A percentile compares a stretch with the other conserved stretches of the same genome.
Evolutionary conservation across 257 asterid species (phyloP).

Genomic region (Coffea canephora): DNA sequence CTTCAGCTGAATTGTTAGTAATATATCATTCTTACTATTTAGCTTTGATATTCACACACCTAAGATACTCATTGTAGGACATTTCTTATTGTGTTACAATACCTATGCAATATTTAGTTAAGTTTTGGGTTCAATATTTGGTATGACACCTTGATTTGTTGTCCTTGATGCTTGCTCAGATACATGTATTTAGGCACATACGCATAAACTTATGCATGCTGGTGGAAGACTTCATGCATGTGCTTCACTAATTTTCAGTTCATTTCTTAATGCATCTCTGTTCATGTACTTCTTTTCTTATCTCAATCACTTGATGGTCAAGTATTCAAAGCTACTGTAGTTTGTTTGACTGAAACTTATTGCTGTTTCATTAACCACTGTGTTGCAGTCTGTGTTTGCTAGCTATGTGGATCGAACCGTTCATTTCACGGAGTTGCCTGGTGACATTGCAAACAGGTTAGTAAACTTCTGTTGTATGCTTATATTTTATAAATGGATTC

Average conservation of each 20-base stretch:
- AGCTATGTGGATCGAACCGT: conserved; percentile 89
- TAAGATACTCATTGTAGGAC: background rate
- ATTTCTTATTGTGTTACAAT: background rate
- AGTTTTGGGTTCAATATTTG: background rate
- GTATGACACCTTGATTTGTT: background rate
- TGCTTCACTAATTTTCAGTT: background rate
- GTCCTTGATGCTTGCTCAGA: background rate
- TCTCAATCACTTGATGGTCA: background rate
- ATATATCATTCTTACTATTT: background rate
- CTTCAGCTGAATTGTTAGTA: background rate
- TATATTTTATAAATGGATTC: background rate
- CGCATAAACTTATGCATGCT: no score
- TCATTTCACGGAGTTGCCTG: conserved; percentile 99
- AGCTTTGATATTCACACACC: background rate
- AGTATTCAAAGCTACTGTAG: background rate
- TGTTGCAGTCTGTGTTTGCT: conserved; percentile 77
- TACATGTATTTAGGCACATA: background rate
- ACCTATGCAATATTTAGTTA: background rate
- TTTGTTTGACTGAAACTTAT: conserved; percentile 5
- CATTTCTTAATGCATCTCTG: background rate
- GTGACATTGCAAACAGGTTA: conserved; percentile 90
- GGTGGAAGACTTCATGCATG: background rate
- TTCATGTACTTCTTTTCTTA: background rate
- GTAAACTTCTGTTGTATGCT: background rate
- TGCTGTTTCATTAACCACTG: conserved; percentile 10